Percentiles rank a stretch among this genome's conserved stretches.
These are phyloP conservation scores for Phytophthora cryptogea DNA, from an alignment of 352 stramenopile genomes.

Conservation along the genomic window DNA sequence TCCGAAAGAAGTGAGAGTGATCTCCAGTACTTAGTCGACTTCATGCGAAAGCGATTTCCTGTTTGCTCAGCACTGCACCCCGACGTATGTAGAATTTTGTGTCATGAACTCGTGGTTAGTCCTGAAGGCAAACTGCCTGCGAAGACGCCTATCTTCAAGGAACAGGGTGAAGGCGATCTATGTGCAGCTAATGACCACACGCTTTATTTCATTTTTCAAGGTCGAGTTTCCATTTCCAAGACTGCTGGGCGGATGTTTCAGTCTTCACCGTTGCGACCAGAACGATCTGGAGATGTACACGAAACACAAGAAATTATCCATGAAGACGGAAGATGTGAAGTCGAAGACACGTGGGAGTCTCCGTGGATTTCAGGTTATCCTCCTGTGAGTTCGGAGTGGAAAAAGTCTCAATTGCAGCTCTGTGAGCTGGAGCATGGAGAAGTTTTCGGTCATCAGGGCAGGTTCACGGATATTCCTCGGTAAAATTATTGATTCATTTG, in stretches of 20 bases:
- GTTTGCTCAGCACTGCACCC: constrained; percentile 44
- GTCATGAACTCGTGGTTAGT: constrained; percentile 34
- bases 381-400: constrained; percentile 20
- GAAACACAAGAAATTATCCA: constrained; percentile 2
- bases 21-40: constrained; percentile 46
- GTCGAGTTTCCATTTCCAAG: constrained; percentile 30
- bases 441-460: constrained; percentile 40
- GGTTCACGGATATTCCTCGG: constrained; percentile 22
- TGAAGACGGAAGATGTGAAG: constrained; percentile 3
- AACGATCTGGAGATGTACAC: constrained; percentile 2
- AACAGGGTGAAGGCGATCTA: constrained; percentile 20
- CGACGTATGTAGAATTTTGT: constrained; percentile 43
- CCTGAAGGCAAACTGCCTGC: constrained; percentile 20
- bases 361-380: constrained; percentile 4
- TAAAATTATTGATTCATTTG: constrained; percentile 4
- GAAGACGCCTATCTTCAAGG: constrained; percentile 38
- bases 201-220: constrained; percentile 41
- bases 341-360: constrained; percentile 21
- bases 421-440: constrained; percentile 32
- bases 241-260: constrained; percentile 31
- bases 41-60: constrained; percentile 46
- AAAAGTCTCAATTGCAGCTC: constrained; percentile 28
- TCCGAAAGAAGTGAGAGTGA: constrained; percentile 39
- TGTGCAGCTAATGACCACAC: constrained; percentile 2
- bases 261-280: constrained; percentile 5